Base-by-base conservation (phyloP, 2,329 filamentous ascomycete genomes). In the Neurospora crassa region DNA sequence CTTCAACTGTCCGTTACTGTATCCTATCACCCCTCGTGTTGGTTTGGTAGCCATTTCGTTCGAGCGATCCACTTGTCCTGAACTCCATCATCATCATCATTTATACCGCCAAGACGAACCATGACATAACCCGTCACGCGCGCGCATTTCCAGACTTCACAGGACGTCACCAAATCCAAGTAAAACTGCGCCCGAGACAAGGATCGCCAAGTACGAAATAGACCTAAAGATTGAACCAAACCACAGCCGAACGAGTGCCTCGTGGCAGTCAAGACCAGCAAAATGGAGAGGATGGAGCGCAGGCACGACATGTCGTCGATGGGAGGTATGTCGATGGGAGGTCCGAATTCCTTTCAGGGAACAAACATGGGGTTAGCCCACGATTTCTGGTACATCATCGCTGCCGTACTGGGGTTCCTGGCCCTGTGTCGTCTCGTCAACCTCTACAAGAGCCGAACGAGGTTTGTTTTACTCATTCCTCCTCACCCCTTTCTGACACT, bases 381-480 rank as follows among this genome's bases (percentile, higher is more conserved):
- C 20, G 83, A 82, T 2, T 90, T 85, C 76, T 90, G 88, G 88
- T 90, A 89, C 76, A 83, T 87, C 42, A 79, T 88, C 45, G 86
- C 83, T 8, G 84, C 81, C 18, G 82, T 85, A 34, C 76, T 88
- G 5, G 84, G 80, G 1, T 74, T 83, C 0, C 76, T 86, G 5
- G 75, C 81, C 3, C 70, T 77, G 0, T 76, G 84, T 37, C 85
- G 85, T 3, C 78, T 76, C 24, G 76, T 87, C 72, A 84, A 87
- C 73, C 76, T 80, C 29, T 78, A 82, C 14, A 81, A 85, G 72
- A 79, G 80, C 24, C 78, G 77, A 24, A 79, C 78, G 70, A 83
- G 83, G 86, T 86, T 47, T 71, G 79, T 74, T 8, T 3, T 7
- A 29, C 47, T 53, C 20, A 8, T 29, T 14, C 16, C 68, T n/a